Evolutionary conservation across 352 stramenopile genomes (phyloP), one percentile per base, ranked within the genome.

Genomic region (Saprolegnia diclina): DNA sequence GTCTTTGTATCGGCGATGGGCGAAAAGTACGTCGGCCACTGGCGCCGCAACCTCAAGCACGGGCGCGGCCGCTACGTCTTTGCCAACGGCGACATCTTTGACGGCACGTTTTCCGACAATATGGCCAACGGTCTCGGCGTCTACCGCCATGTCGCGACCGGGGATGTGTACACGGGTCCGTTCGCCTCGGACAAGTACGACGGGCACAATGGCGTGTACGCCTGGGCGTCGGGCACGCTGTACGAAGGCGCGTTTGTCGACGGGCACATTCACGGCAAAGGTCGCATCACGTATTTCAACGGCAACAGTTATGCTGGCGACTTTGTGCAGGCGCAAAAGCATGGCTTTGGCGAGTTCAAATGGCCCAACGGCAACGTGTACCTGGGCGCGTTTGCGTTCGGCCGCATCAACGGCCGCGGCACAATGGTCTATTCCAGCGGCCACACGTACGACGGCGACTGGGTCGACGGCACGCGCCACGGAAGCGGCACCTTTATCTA

Each of bases 281-380:
- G 92, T 18, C 83, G 73, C 4, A 94, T 96, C 65, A 69, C 71
- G 16, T 96, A 92, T 56, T 65, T 80, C 5, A 97, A 97, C 63
- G 92, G 91, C 45, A 93, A 97, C 52, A 67, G 73, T 14, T 93
- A 89, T 63, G 79, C 85, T 45, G 85, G 85, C 21, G 77, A 85
- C 4, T 91, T 93, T 50, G 38, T 76, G 7, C 75, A 79, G 26
- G 83, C 79, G 19, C 76, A 90, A 73, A 91, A 91, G 53, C 83
- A 92, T 18, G 85, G 85, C 0, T 46, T 75, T 24, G 76, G 79
- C 0, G 54, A 82, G 10, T 91, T 90, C 62, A 52, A 50, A 6
- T 97, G 89, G 89, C 44, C 57, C 29, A 92, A 94, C 61, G 88
- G 89, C 46, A 92, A 88, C 56, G 71, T 87, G 0, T 96, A 95